Conservation (phyloP, 2,329 filamentous ascomycete genomes). For the Sarocladium oryzae region DNA sequence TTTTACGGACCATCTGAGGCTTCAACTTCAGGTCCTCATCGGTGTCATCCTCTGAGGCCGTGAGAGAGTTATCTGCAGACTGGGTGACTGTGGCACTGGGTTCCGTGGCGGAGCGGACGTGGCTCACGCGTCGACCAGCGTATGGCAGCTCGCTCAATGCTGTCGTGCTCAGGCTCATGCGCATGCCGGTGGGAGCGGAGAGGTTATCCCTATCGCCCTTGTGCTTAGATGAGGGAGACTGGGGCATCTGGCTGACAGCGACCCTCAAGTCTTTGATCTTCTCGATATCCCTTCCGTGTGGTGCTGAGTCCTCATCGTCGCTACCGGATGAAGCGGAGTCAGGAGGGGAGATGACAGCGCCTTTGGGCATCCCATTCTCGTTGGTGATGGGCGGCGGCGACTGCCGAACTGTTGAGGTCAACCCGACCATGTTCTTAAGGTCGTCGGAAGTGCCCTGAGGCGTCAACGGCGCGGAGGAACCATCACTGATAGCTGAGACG, state of each 20-base stretch:
- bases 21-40: slow-evolving; percentile 57
- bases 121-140: slow-evolving; percentile 26
- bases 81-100: slow-evolving; percentile 39
- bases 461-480: slow-evolving; percentile 31
- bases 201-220: slow-evolving; percentile 28
- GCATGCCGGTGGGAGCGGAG: slow-evolving; percentile 28
- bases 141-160: slow-evolving; percentile 28
- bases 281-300: slow-evolving; percentile 42
- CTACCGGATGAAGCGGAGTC: slow-evolving; percentile 77
- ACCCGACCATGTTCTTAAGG: slow-evolving; percentile 35
- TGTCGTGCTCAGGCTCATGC: slow-evolving; percentile 42
- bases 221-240: slow-evolving; percentile 45
- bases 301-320: slow-evolving; percentile 65
- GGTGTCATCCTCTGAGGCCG: slow-evolving; percentile 55
- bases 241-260: slow-evolving; percentile 72
- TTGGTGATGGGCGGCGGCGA: slow-evolving; percentile 78
- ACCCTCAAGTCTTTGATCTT: slow-evolving; percentile 67
- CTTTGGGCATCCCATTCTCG: slow-evolving; percentile 65
- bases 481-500: slow-evolving; percentile 23
- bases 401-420: slow-evolving; percentile 63
- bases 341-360: slow-evolving; percentile 84
- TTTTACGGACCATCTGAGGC: slow-evolving; percentile 94
- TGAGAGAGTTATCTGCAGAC: slow-evolving; percentile 42
- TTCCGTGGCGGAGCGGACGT: slow-evolving; percentile 52
- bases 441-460: slow-evolving; percentile 45